These are phyloP conservation scores for Phytophthora podocarpi DNA, from an alignment of 352 stramenopile genomes.

Conservation along the genomic window DNA sequence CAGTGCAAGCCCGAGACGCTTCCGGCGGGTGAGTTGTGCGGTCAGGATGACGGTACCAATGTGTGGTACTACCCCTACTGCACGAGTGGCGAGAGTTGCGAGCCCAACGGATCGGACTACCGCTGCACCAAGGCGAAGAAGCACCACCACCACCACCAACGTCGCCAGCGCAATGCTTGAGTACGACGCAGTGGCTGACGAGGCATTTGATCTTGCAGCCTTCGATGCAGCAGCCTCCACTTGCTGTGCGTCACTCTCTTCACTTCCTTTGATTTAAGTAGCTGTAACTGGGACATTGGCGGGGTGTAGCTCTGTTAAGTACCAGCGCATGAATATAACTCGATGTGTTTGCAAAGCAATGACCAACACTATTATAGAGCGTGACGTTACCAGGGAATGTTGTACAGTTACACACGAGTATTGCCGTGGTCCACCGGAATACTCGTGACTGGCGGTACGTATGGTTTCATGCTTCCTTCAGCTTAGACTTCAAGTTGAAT, in stretches of 20 bases:
- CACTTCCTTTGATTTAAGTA: background rate
- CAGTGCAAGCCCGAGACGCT: constrained; percentile 42
- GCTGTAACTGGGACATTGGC: constrained; percentile 1
- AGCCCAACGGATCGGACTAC: constrained; percentile 25
- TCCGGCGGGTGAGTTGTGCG: constrained; percentile 30
- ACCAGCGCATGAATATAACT: constrained; percentile 3
- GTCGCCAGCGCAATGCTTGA: constrained; percentile 10
- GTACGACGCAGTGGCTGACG: constrained; percentile 4
- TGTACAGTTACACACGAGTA: too few relatives aligned
- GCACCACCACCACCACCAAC: constrained; percentile 17
- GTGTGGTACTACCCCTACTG: constrained; percentile 41
- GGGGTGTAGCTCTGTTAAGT: background rate
- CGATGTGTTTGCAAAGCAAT: constrained; percentile 4
- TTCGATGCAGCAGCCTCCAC: background rate
- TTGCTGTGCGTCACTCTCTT: background rate
- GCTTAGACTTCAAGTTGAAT: too few relatives aligned
- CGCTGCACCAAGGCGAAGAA: constrained; percentile 29
- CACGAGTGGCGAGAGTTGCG: constrained; percentile 27
- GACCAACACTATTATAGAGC: too few relatives aligned
- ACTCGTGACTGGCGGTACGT: too few relatives aligned
- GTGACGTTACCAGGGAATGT: too few relatives aligned
- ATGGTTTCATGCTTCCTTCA: too few relatives aligned
- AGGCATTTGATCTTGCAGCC: background rate
- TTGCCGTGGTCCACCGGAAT: too few relatives aligned
- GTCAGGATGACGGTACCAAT: constrained; percentile 35